Evolutionary conservation across 768 basidiomycete species (phyloP), one percentile per base, ranked within the genome.

Genomic region (Mycena latifolia): DNA sequence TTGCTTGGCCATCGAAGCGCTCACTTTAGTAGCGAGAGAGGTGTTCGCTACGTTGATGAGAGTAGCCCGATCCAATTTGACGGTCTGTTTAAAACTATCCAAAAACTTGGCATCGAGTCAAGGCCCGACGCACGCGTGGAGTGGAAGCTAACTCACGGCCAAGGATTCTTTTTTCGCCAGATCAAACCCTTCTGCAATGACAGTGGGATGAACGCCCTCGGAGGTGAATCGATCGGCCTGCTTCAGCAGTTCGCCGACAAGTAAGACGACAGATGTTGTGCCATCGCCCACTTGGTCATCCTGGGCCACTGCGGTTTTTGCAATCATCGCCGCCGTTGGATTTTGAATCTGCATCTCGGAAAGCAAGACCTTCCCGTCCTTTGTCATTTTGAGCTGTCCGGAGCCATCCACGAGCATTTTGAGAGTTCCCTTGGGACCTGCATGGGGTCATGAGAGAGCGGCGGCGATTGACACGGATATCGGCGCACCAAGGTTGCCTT

Each of bases 321-420:
- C 98, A 75, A 99, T 95, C 95, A 99, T 97, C 33, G 98, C 96
- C 20, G 98, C 98, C 4, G 98, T 99, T 31, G 98, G 98, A 78
- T 99, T 99, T 81, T 94, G 93, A 72, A 99, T 99, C 82, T 99
- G 98, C 98, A 99, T 99, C 82, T 99, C 98, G 45, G 96, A 97
- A 63, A 99, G 85, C 61, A 99, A 81, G 45, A 98, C 97, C 82
- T 99, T 99, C 69, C 98, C 98, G 75, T 99, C 98, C 85, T 99
- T 99, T 69, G 98, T 99, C 94, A 99, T 96, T 87, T 99, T 99
- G 79, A 99, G 96, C 81, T 96, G 94, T 12, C 98, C 98, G 17
- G 96, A 86, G 61, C 98, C 98, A 79, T 99, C 98, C 46, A 99
- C 98, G 56, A 99, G 90, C 97, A 99, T 99, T 85, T 99, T 99